Conservation (phyloP, 306 rosid species). For the Rosa persica region DNA sequence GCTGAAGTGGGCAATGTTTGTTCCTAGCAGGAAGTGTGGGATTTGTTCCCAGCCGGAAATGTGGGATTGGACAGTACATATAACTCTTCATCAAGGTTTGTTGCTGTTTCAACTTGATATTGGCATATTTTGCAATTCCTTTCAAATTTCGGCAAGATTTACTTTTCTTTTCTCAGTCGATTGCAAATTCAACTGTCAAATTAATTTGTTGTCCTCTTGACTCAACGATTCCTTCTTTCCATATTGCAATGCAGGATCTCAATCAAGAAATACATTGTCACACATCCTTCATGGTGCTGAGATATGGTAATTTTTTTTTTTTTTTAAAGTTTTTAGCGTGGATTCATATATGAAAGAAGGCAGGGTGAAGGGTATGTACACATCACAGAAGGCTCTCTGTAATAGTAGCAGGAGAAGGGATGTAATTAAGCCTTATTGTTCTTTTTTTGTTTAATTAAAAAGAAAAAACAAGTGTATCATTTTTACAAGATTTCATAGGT, state of each 20-base stretch:
- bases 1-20: background rate
- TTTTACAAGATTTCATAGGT: background rate
- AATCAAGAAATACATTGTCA: background rate
- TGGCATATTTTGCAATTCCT: background rate
- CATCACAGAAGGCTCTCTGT: background rate
- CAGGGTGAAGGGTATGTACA: background rate
- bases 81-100: conserved; percentile 6
- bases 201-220: background rate
- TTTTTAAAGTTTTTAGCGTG: background rate
- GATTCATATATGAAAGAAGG: background rate
- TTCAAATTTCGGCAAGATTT: background rate
- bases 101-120: background rate
- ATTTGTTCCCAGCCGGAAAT: background rate
- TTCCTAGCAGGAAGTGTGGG: background rate
- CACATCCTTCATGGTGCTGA: conserved; percentile 3
- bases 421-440: background rate
- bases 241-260: background rate
- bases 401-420: background rate
- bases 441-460: background rate
- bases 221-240: background rate
- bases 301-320: background rate
- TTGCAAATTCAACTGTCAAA: background rate
- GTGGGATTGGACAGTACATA: background rate
- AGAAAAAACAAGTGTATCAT: background rate
- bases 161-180: background rate